Evolutionary conservation across 192 early-diverging fungal species (phyloP).

Genomic region (Neocallimastix lanati): DNA sequence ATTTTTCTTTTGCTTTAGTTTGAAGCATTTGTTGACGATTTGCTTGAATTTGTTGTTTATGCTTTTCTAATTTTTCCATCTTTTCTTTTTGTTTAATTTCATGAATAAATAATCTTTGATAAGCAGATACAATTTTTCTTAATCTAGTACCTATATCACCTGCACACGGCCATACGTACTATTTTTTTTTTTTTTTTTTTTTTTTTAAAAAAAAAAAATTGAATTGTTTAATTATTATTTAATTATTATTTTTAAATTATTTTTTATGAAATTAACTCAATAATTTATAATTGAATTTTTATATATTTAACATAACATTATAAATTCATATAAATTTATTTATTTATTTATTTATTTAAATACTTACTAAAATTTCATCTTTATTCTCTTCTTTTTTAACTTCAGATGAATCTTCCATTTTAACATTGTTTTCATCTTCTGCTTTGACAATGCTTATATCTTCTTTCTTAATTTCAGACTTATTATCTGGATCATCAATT

Average conservation of each 20-base stretch:
- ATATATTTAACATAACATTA: no score
- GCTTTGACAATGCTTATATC: no score
- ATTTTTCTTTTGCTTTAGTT: background rate
- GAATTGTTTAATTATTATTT: no score
- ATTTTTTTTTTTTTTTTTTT: background rate
- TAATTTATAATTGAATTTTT: no score
- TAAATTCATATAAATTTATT: no score
- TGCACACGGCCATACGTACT: background rate
- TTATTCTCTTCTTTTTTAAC: no score
- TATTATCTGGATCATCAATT: background rate
- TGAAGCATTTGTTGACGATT: background rate
- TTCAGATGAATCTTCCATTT: background rate
- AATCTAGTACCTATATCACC: background rate
- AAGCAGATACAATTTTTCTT: background rate
- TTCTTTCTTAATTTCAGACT: background rate
- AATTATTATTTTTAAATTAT: no score
- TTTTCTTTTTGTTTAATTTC: background rate
- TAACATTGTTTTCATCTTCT: background rate
- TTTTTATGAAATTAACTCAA: no score
- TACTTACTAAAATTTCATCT: no score
- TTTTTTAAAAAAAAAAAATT: no score
- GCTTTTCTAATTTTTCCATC: background rate
- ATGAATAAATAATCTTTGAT: background rate
- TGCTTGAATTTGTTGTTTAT: background rate
- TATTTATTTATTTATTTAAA: no score